Base-by-base conservation (phyloP, 1,139 yeast genomes). In the Candida tropicalis region DNA sequence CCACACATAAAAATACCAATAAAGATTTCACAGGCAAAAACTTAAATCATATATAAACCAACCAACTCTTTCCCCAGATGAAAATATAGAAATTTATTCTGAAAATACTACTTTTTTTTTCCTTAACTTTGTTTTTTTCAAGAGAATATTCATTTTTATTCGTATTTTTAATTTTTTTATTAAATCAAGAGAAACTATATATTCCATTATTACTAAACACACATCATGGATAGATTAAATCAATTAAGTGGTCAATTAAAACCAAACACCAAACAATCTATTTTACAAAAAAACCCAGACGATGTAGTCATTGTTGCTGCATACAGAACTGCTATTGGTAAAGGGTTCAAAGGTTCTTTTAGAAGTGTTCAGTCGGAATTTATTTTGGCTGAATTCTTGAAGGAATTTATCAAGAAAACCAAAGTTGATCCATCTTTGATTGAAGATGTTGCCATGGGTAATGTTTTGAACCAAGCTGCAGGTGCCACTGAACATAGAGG, bases 401-500 rank as follows among this genome's bases (percentile, higher is more conserved):
- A 71, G 49, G 85, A 81, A 38, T 77, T 87, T 52, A 59, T 89
- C 48, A 75, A 75, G 47, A 78, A 76, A 56, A 72, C 82, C 42
- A 70, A 81, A n/a, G 74, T 83, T 48, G 89, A 86, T 63, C 81
- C 83, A 41, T 64, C 68, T 49, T 62, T 81, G 56, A 81, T 90
- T 51, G 95, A 85, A 56, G 97, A 90, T 57, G 83, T 90, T 50
- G 84, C 85, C 32, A 82, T 87, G 51, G 97, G 97, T 58, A 90
- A 91, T 63, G 97, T 89, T 36, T 76, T 90, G 60, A 88, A 89
- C 68, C 78, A 80, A 44, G 97, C 96, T 47, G 95, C 96, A 35
- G 97, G 97, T 59, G 95, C 91, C 45, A 84, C 84, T 46, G 97
- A 89, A 67, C 96, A 88, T 67, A 78, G 95, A 60, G 97, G 96